These are phyloP conservation scores for Scedosporium boydii DNA, from an alignment of 2,329 filamentous ascomycete genomes.

Conservation along the genomic window DNA sequence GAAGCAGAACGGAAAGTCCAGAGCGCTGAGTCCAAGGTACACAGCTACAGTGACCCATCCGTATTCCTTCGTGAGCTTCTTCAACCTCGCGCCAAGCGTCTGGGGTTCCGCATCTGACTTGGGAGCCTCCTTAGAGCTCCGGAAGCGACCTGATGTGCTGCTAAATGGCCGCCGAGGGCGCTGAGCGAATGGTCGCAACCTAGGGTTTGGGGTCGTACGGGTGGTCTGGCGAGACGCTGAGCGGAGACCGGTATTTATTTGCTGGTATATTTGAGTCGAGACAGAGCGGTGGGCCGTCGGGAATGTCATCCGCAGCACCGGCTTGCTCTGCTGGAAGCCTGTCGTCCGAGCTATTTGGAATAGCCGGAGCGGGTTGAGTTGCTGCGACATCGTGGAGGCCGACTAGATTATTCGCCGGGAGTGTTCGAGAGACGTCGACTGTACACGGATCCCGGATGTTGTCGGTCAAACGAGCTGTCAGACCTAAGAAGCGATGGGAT, in stretches of 20 bases:
- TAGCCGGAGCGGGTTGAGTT: neutral
- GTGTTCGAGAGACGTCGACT: neutral
- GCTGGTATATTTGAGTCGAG: neutral
- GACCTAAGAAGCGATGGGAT: neutral
- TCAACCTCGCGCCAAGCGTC: constrained; percentile 63
- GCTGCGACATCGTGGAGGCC: neutral
- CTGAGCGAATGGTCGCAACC: neutral
- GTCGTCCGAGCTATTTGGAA: neutral
- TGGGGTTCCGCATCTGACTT: neutral
- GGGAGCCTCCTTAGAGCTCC: neutral
- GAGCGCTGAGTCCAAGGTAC: constrained; percentile 69
- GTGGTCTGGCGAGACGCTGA: neutral
- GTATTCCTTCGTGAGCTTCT: constrained; percentile 82
- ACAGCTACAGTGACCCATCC: constrained; percentile 92
- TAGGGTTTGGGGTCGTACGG: neutral
- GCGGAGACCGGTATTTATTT: neutral
- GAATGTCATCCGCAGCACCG: neutral
- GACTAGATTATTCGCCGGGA: neutral
- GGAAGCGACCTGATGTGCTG: neutral
- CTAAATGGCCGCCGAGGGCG: neutral
- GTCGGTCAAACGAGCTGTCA: neutral
- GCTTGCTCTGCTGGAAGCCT: neutral
- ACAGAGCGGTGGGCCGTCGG: neutral
- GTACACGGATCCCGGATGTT: neutral
- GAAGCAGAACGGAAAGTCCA: constrained; percentile 96